phyloP scores from a whole-genome alignment of 192 early-diverging fungal genomes.

The Backusella psychrophila region DNA sequence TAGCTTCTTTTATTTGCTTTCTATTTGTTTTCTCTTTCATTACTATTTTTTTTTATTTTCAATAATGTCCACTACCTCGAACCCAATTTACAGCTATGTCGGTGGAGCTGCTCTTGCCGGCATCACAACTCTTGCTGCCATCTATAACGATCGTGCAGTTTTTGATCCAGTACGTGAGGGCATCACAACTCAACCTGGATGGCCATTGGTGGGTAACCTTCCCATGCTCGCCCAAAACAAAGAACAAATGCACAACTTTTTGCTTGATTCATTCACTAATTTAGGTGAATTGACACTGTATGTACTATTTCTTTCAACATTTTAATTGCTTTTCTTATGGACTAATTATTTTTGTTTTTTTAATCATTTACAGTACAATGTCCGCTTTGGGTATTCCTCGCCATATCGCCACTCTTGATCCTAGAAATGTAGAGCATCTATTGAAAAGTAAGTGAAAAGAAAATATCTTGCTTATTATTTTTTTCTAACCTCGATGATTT shows the following conservation, averaged over 20 bases:
- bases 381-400: conserved; percentile 34
- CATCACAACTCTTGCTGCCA: conserved; percentile 15
- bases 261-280: conserved; percentile 12
- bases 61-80: background rate
- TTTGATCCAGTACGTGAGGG: conserved; percentile 27
- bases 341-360: background rate
- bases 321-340: background rate
- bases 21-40: background rate
- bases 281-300: conserved; percentile 16
- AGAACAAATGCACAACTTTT: conserved; percentile 23
- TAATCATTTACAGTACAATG: conserved; percentile 19
- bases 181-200: conserved; percentile 16
- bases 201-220: conserved; percentile 28
- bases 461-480: background rate
- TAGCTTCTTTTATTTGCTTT: background rate
- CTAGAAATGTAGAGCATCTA: conserved; percentile 35
- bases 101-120: conserved; percentile 14
- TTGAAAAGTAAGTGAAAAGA: conserved; percentile 30
- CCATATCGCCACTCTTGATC: conserved; percentile 33
- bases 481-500: background rate
- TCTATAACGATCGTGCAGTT: conserved; percentile 31
- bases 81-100: conserved; percentile 1
- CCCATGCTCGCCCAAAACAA: conserved; percentile 20
- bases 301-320: background rate
- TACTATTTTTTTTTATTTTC: background rate